Percentiles rank a stretch among this genome's conserved stretches.
Conservation (phyloP, 2,329 filamentous ascomycete species). For the Aspergillus unguis region DNA sequence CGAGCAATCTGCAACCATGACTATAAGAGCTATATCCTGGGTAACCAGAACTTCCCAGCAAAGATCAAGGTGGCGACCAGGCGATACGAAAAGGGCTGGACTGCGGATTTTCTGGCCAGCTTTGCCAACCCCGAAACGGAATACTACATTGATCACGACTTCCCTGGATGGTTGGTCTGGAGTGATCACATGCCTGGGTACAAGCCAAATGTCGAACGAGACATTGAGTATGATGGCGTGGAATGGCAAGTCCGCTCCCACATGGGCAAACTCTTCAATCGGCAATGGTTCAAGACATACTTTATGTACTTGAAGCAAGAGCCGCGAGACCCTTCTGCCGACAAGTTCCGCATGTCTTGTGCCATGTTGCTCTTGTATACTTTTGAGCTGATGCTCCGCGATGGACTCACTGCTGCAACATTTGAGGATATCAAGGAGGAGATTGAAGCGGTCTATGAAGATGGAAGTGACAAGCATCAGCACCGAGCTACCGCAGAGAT, state of each 20-base stretch:
- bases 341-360: constrained; percentile 86
- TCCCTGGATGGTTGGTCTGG: constrained; percentile 97
- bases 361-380: constrained; percentile 83
- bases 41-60: constrained; percentile 73
- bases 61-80: constrained; percentile 71
- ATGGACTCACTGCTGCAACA: constrained; percentile 70
- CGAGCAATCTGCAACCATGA: constrained; percentile 81
- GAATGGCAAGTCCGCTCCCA: constrained; percentile 71
- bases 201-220: constrained; percentile 62
- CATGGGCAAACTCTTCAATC: constrained; percentile 76
- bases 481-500: constrained; percentile 95
- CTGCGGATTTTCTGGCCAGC: constrained; percentile 68
- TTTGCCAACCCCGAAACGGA: constrained; percentile 77
- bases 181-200: constrained; percentile 80
- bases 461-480: constrained; percentile 96
- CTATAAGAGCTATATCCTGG: constrained; percentile 80
- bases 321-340: constrained; percentile 73
- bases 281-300: constrained; percentile 79
- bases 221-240: constrained; percentile 75
- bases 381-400: constrained; percentile 79
- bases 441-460: constrained; percentile 72
- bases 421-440: constrained; percentile 87
- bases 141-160: constrained; percentile 87
- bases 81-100: constrained; percentile 74
- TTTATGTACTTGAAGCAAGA: constrained; percentile 97